phyloP scores from a whole-genome alignment of 2,329 filamentous ascomycete genomes.

The Colletotrichum trifolii region DNA sequence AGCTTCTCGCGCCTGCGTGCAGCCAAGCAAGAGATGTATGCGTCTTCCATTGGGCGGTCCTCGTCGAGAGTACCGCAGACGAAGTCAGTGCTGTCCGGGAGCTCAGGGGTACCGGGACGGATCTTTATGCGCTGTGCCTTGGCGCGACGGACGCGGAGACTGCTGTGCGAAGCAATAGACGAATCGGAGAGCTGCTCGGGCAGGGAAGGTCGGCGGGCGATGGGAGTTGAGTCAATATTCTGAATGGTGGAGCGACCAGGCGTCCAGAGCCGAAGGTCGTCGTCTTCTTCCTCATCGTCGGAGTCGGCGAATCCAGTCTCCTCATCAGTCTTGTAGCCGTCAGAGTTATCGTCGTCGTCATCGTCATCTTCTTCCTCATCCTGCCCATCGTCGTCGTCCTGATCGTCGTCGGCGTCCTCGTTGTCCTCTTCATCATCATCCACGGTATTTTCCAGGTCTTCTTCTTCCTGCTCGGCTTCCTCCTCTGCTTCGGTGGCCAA shows the following conservation, averaged over 20 bases:
- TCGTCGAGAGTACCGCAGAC: constrained; percentile 99
- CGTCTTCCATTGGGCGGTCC: constrained; percentile 92
- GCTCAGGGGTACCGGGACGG: constrained; percentile 78
- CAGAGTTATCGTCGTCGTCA: constrained; percentile 64
- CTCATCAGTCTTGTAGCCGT: constrained; percentile 82
- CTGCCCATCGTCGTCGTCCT: constrained; percentile 62
- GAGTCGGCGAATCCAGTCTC: constrained; percentile 76
- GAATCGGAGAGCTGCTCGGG: constrained; percentile 68
- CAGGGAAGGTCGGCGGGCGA: constrained; percentile 53
- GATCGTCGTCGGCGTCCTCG: constrained; percentile 61
- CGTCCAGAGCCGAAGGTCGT: constrained; percentile 73
- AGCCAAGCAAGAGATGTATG: constrained; percentile 87
- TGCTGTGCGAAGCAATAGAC: constrained; percentile 62
- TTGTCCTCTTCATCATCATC: constrained; percentile 59
- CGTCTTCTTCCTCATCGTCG: constrained; percentile 73
- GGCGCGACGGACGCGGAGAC: constrained; percentile 46
- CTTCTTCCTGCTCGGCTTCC: constrained; percentile 81
- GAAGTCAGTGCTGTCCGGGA: constrained; percentile 98
- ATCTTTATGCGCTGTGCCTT: constrained; percentile 61
- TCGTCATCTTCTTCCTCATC: constrained; percentile 63
- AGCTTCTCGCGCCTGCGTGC: constrained; percentile 85
- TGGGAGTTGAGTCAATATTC: constrained; percentile 49
- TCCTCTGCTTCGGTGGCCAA: constrained; percentile 91
- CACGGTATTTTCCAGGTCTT: constrained; percentile 62
- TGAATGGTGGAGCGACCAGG: constrained; percentile 55